Percentiles rank a stretch among this genome's conserved stretches.
These are phyloP conservation scores for Pseudoscleropodium purum DNA, from an alignment of 225 moss, liverwort and hornwort genomes.

Conservation along the genomic window DNA sequence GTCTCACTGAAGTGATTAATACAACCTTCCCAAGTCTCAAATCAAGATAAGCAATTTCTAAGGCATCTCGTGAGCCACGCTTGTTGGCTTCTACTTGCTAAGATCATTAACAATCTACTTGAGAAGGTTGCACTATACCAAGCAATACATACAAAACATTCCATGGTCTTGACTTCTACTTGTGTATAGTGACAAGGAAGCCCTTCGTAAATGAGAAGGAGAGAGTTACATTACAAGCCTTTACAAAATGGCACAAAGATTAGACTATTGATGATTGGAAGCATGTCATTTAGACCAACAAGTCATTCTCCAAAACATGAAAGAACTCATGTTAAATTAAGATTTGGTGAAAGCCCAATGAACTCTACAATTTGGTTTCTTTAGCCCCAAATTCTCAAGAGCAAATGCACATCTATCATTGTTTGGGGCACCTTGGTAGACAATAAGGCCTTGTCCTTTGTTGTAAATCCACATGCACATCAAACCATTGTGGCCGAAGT, in stretches of 20 bases:
- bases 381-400: background rate
- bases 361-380: no score
- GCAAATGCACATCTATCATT: accelerated
- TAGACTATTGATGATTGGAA: accelerated
- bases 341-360: no score
- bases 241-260: background rate
- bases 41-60: accelerated
- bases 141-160: background rate
- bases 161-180: background rate
- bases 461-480: background rate
- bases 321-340: background rate
- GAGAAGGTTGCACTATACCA: background rate
- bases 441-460: background rate
- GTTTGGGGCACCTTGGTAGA: accelerated
- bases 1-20: accelerated
- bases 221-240: background rate
- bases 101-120: background rate
- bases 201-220: background rate
- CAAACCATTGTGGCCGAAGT: accelerated
- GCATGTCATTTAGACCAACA: accelerated
- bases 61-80: background rate
- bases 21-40: background rate
- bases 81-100: accelerated
- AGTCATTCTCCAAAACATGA: background rate
- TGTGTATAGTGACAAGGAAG: accelerated